Evolutionary conservation across 768 basidiomycete genomes (phyloP).

Genomic region (Scleroderma citrinum): DNA sequence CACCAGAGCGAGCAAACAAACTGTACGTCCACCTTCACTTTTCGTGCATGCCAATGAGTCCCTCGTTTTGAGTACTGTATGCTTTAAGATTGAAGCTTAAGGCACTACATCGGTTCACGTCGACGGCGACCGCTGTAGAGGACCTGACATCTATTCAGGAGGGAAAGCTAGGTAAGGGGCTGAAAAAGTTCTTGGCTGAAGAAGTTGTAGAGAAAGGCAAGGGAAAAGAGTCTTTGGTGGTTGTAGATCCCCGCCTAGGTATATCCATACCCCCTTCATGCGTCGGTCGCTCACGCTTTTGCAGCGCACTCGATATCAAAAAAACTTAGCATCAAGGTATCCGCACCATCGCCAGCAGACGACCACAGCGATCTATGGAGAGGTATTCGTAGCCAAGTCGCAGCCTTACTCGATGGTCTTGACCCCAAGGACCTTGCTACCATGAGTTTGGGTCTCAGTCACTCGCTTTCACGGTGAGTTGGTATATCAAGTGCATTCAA

Average conservation of each 20-base stretch:
- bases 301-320: constrained; percentile 84
- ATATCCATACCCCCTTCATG: constrained; percentile 23
- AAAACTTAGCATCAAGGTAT: constrained; percentile 87
- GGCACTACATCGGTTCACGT: constrained; percentile 92
- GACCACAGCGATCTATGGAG: constrained; percentile 82
- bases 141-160: constrained; percentile 90
- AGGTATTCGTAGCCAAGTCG: constrained; percentile 87
- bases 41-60: constrained; percentile 4
- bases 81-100: constrained; percentile 78
- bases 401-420: constrained; percentile 81
- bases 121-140: constrained; percentile 94
- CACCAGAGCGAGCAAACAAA: constrained; percentile 86
- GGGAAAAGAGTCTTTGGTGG: constrained; percentile 76
- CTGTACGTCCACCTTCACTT: constrained; percentile 52
- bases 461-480: constrained; percentile 86
- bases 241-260: constrained; percentile 91
- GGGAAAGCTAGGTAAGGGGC: constrained; percentile 86
- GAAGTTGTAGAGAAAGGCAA: constrained; percentile 87
- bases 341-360: constrained; percentile 48
- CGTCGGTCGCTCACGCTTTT: constrained; percentile 6
- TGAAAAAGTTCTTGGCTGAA: constrained; percentile 90
- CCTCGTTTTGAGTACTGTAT: constrained; percentile 5
- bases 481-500: neutral
- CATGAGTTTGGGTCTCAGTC: constrained; percentile 96
- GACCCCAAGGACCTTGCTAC: constrained; percentile 93